A percentile compares a stretch with the other conserved stretches of the same genome.
These are phyloP conservation scores for Echria macrotheca DNA, from an alignment of 495 filamentous ascomycete species.

Conservation along the genomic window DNA sequence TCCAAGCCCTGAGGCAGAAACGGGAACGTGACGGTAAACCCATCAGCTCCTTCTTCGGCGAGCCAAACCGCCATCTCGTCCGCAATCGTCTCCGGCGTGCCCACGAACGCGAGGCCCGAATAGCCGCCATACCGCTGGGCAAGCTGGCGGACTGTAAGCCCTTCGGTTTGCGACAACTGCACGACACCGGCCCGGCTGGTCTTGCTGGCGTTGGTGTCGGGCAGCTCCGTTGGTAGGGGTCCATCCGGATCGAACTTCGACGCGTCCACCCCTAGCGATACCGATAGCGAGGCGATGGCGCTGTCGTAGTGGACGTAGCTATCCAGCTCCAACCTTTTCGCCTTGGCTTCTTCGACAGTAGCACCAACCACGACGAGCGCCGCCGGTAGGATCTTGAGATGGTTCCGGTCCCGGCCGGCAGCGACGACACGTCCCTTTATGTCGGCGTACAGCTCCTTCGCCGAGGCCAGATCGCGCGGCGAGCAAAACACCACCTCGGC, in stretches of 20 bases:
- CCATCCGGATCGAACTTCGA: constrained; percentile 44
- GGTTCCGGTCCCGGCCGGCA: constrained; percentile 37
- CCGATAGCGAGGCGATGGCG: constrained; percentile 49
- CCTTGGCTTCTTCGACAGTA: constrained; percentile 44
- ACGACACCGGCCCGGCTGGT: constrained; percentile 39
- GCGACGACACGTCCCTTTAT: constrained; percentile 42
- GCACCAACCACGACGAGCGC: constrained; percentile 40
- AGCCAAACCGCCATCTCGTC: constrained; percentile 48
- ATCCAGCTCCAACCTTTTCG: constrained; percentile 46
- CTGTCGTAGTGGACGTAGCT: constrained; percentile 52
- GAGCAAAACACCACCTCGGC: constrained; percentile 50
- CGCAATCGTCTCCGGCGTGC: constrained; percentile 43
- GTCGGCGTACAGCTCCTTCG: constrained; percentile 49
- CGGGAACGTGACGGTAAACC: constrained; percentile 44
- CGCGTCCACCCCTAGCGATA: constrained; percentile 43
- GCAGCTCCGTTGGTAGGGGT: constrained; percentile 42
- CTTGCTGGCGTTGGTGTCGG: constrained; percentile 51
- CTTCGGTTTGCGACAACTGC: constrained; percentile 39
- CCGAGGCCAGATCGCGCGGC: constrained; percentile 32
- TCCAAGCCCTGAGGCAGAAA: constrained; percentile 49
- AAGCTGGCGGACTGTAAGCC: constrained; percentile 44
- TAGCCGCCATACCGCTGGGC: constrained; percentile 48
- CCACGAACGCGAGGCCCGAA: constrained; percentile 48
- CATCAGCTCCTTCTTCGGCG: constrained; percentile 39
- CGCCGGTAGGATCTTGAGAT: constrained; percentile 50